These are phyloP conservation scores for Mortierella polycephala DNA, from an alignment of 371 early-diverging fungal genomes.

Conservation along the genomic window DNA sequence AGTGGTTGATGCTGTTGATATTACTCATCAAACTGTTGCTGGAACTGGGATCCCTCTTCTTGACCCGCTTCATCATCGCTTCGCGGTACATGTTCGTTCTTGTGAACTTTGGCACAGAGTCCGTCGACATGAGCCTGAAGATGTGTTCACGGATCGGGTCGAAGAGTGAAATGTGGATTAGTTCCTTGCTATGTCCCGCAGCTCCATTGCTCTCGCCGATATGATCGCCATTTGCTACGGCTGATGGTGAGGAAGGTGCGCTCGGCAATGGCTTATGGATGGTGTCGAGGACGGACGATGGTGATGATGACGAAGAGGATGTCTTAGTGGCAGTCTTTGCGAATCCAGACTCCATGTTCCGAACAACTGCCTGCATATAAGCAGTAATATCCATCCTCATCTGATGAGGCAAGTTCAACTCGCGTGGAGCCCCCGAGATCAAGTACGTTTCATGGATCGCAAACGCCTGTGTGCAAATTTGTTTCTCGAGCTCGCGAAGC, in stretches of 20 bases:
- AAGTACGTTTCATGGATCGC: conserved; percentile 45
- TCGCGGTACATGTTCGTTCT: conserved; percentile 70
- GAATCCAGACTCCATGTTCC: conserved; percentile 29
- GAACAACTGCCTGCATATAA: conserved; percentile 50
- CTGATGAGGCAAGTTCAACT: conserved; percentile 48
- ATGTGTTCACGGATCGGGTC: conserved; percentile 76
- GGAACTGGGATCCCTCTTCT: conserved; percentile 12
- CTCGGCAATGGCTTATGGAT: neutral
- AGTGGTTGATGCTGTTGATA: neutral
- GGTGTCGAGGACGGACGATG: neutral
- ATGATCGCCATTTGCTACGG: neutral
- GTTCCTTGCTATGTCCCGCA: conserved; percentile 11
- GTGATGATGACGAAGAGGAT: neutral
- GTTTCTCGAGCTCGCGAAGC: conserved; percentile 50
- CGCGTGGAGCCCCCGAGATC: conserved; percentile 31
- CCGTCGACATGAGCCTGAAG: conserved; percentile 79
- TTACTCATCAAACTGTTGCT: neutral
- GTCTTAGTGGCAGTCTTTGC: too few species aligned
- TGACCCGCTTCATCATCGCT: conserved; percentile 49
- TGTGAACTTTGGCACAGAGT: conserved; percentile 82
- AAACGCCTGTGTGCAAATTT: conserved; percentile 50
- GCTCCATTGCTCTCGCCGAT: neutral
- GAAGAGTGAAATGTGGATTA: conserved; percentile 68
- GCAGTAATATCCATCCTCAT: conserved; percentile 42
- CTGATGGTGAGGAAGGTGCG: neutral